These are phyloP conservation scores for Myxozyma melibiosi DNA, from an alignment of 805 yeast species.

Conservation along the genomic window DNA sequence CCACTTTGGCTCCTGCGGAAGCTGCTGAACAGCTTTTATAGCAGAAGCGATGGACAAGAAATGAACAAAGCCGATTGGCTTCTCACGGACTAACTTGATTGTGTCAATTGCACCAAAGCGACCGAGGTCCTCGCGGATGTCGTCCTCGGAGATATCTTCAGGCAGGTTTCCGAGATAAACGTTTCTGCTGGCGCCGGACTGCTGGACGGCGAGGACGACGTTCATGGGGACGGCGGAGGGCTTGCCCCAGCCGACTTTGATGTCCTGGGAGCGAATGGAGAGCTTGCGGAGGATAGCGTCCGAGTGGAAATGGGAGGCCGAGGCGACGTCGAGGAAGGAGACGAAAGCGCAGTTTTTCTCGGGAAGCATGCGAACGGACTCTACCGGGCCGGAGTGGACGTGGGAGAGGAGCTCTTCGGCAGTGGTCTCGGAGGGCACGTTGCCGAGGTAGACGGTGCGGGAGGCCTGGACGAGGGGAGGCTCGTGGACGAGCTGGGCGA, in stretches of 20 bases:
- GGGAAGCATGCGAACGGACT: slow-evolving; percentile 68
- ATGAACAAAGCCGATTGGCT: slow-evolving; percentile 80
- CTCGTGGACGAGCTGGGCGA: slow-evolving; percentile 23
- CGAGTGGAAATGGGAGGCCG: slow-evolving; percentile 89
- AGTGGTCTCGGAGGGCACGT: slow-evolving; percentile 77
- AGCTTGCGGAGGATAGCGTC: slow-evolving; percentile 86
- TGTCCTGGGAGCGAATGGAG: slow-evolving; percentile 75
- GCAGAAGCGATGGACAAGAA: slow-evolving; percentile 84
- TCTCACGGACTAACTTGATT: slow-evolving; percentile 74
- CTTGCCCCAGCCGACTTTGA: slow-evolving; percentile 93
- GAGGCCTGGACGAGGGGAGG: slow-evolving; percentile 31
- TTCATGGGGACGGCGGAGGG: slow-evolving; percentile 72
- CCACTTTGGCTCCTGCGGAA: slow-evolving; percentile 71
- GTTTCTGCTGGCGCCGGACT: slow-evolving; percentile 91
- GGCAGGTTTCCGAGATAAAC: slow-evolving; percentile 84
- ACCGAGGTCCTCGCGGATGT: slow-evolving; percentile 64
- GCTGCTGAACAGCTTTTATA: slow-evolving; percentile 75
- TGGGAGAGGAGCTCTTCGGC: slow-evolving; percentile 83
- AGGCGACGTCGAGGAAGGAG: slow-evolving; percentile 83
- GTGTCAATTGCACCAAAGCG: slow-evolving; percentile 84
- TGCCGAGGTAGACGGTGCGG: slow-evolving; percentile 88
- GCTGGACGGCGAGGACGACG: slow-evolving; percentile 72
- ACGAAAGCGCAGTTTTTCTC: slow-evolving; percentile 87
- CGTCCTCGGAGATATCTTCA: slow-evolving; percentile 65
- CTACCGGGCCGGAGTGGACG: slow-evolving; percentile 88